Evolutionary conservation across 441 rosid species (phyloP).

Genomic region (Croton laevigatus): DNA sequence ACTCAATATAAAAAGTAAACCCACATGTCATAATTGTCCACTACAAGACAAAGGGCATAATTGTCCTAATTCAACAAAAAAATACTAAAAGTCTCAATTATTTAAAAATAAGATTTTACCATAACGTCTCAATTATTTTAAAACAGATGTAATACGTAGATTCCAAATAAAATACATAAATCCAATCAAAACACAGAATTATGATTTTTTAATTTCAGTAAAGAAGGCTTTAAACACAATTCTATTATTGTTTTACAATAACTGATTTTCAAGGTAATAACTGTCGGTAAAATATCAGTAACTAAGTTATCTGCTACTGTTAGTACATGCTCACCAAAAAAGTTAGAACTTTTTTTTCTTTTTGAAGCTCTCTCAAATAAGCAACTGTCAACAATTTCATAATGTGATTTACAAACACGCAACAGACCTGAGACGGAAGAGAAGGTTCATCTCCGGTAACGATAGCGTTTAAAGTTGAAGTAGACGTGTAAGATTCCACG

Average conservation of each 20-base stretch:
- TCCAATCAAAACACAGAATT: background rate
- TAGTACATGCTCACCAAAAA: background rate
- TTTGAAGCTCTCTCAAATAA: background rate
- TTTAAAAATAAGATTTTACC: too few species aligned
- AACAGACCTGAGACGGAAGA: background rate
- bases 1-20: too few species aligned
- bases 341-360: background rate
- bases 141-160: too few species aligned
- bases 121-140: too few species aligned
- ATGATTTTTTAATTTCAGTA: too few species aligned
- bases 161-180: background rate
- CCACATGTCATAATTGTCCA: too few species aligned
- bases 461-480: conserved; percentile 88
- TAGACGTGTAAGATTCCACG: conserved; percentile 86
- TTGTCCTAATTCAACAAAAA: too few species aligned
- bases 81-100: too few species aligned
- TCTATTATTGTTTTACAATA: too few species aligned
- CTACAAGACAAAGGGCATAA: too few species aligned
- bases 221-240: too few species aligned
- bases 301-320: background rate
- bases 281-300: background rate
- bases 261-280: too few species aligned
- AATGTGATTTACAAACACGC: background rate
- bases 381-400: background rate
- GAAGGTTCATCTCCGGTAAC: conserved; percentile 66